These are phyloP conservation scores for Cryptosporidium ubiquitum DNA, from an alignment of 169 alveolate species.

Conservation along the genomic window DNA sequence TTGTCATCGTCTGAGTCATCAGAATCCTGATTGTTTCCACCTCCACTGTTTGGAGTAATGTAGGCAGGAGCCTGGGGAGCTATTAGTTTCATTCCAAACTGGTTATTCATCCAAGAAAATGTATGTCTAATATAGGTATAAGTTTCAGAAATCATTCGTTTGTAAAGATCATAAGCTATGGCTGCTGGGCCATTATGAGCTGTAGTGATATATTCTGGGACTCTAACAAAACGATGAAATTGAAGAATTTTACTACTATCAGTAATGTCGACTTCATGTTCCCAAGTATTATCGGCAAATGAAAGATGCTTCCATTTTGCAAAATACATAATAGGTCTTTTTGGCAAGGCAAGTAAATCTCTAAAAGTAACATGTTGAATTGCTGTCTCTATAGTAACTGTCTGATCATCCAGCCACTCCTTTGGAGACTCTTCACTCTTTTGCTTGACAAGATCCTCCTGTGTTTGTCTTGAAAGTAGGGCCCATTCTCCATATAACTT, in stretches of 20 bases:
- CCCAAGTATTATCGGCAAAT: slow-evolving; percentile 69
- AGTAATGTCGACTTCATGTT: slow-evolving; percentile 64
- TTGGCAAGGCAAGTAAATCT: slow-evolving; percentile 51
- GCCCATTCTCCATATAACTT: slow-evolving; percentile 77
- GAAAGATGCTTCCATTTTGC: slow-evolving; percentile 73
- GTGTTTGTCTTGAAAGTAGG: slow-evolving; percentile 73
- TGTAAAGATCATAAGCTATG: slow-evolving; percentile 56
- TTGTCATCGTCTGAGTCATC: slow-evolving; percentile 70
- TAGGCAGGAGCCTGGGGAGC: slow-evolving; percentile 74
- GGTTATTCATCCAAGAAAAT: slow-evolving; percentile 73
- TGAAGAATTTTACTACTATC: slow-evolving; percentile 64
- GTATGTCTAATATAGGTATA: slow-evolving; percentile 69
- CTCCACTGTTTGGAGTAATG: slow-evolving; percentile 10
- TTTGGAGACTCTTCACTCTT: slow-evolving; percentile 70
- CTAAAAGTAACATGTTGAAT: slow-evolving; percentile 67
- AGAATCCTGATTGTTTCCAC: slow-evolving; percentile 31
- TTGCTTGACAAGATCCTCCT: slow-evolving; percentile 74
- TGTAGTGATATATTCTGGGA: slow-evolving; percentile 66
- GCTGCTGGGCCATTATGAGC: slow-evolving; percentile 73
- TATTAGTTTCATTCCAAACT: slow-evolving; percentile 54
- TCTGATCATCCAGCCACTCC: slow-evolving; percentile 66
- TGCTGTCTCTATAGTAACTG: slow-evolving; percentile 65
- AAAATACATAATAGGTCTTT: slow-evolving; percentile 66
- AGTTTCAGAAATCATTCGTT: slow-evolving; percentile 66
- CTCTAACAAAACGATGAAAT: slow-evolving; percentile 64